Evolutionary conservation across 768 basidiomycete species (phyloP).

Genomic region (Suillus subalutaceus): DNA sequence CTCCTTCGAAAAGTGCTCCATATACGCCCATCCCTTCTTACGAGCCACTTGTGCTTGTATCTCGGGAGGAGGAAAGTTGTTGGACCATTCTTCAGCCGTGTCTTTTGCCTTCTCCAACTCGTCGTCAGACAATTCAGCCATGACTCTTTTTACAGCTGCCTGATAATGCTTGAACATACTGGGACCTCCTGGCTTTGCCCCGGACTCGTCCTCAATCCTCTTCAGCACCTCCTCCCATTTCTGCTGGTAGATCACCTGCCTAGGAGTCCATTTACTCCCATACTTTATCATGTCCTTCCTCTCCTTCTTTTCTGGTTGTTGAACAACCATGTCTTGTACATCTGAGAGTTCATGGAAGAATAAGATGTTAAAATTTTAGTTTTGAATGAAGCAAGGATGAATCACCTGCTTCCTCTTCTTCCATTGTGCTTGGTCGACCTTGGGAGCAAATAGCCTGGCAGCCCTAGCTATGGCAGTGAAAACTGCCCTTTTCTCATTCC

Average conservation of each 20-base stretch:
- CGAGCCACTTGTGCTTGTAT: neutral
- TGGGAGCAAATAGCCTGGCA: neutral
- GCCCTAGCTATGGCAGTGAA: neutral
- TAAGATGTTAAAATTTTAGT: neutral
- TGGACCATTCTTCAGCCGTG: neutral
- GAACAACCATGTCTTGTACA: neutral
- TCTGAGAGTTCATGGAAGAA: neutral
- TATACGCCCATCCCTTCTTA: neutral
- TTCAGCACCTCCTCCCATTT: neutral
- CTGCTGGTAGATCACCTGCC: too few species aligned
- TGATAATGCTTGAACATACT: neutral
- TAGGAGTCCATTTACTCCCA: too few species aligned
- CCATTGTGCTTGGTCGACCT: neutral
- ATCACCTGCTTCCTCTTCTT: neutral
- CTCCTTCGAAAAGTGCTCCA: neutral
- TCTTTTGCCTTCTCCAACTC: too few species aligned
- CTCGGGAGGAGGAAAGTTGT: neutral
- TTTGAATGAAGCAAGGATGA: too few species aligned
- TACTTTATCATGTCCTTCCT: neutral
- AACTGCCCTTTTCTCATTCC: neutral
- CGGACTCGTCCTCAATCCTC: neutral
- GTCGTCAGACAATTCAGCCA: too few species aligned
- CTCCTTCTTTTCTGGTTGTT: neutral
- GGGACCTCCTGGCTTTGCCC: neutral
- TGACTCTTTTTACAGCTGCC: neutral